Evolutionary conservation across 108 stramenopile species (phyloP).

Genomic region (Pseudonitzschia pungens): DNA sequence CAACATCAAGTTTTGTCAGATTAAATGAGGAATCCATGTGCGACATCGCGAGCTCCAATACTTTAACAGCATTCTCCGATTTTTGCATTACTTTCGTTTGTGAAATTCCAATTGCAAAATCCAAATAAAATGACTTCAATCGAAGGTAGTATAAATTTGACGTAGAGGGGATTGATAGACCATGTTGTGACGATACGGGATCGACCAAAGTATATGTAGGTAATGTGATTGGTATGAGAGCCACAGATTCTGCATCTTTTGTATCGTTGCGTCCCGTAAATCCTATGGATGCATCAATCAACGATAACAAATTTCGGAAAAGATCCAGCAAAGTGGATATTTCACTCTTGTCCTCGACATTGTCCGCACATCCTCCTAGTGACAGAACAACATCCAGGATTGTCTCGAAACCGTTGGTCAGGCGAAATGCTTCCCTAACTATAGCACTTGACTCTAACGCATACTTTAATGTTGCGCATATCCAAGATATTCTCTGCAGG

Average conservation of each 20-base stretch:
- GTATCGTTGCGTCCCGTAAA: constrained; percentile 46
- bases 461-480: constrained; percentile 45
- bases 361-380: constrained; percentile 41
- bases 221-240: constrained; percentile 19
- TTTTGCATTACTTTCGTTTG: constrained; percentile 52
- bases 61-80: constrained; percentile 36
- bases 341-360: constrained; percentile 23
- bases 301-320: constrained; percentile 48
- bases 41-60: constrained; percentile 68
- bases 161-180: constrained; percentile 37
- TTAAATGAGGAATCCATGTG: constrained; percentile 69
- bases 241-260: constrained; percentile 20
- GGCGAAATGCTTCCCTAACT: constrained; percentile 72
- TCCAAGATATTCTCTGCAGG: constrained; percentile 26
- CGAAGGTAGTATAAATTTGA: constrained; percentile 65
- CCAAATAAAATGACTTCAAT: constrained; percentile 70
- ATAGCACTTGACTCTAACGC: constrained; percentile 57
- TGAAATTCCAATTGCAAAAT: constrained; percentile 66
- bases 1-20: constrained; percentile 29
- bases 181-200: constrained; percentile 41
- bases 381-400: constrained; percentile 52
- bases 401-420: constrained; percentile 66
- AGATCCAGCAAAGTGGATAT: constrained; percentile 40
- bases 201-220: constrained; percentile 39
- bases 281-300: constrained; percentile 58